Conservation (phyloP, 768 basidiomycete species). For the Leucocoprinus leucothites region DNA sequence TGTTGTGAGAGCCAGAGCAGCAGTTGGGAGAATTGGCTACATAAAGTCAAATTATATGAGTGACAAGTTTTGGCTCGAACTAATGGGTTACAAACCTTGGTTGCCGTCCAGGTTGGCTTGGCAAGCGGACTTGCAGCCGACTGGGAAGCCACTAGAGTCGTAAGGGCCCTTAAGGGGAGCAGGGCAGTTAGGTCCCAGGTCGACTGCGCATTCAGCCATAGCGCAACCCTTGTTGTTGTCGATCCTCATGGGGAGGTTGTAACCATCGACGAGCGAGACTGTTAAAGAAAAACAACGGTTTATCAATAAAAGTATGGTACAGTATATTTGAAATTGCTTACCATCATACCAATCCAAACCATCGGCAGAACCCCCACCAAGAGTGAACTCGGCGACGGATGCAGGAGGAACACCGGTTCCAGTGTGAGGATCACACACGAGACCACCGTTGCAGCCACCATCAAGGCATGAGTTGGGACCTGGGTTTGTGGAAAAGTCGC, state of each 20-base stretch:
- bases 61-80: too few relatives aligned
- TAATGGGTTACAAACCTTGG: constrained; percentile 24
- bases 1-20: constrained; percentile 55
- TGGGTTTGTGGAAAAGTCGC: constrained; percentile 49
- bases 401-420: constrained; percentile 67
- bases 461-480: constrained; percentile 52
- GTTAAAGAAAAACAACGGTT: background rate
- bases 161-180: constrained; percentile 47
- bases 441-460: constrained; percentile 65
- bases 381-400: constrained; percentile 63
- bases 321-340: constrained; percentile 24
- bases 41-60: background rate
- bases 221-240: constrained; percentile 52
- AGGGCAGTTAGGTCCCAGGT: constrained; percentile 60
- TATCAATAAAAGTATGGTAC: background rate
- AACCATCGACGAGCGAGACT: constrained; percentile 69
- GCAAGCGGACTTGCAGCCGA: constrained; percentile 64
- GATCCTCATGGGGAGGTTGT: constrained; percentile 58
- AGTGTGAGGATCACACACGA: constrained; percentile 43
- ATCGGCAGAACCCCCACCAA: constrained; percentile 25
- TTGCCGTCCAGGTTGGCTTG: constrained; percentile 40
- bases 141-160: constrained; percentile 47
- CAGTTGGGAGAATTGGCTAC: constrained; percentile 60
- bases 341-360: constrained; percentile 52
- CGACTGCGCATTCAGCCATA: constrained; percentile 55